These are phyloP conservation scores for Fusarium concolor DNA, from an alignment of 2,329 filamentous ascomycete genomes.

Conservation along the genomic window DNA sequence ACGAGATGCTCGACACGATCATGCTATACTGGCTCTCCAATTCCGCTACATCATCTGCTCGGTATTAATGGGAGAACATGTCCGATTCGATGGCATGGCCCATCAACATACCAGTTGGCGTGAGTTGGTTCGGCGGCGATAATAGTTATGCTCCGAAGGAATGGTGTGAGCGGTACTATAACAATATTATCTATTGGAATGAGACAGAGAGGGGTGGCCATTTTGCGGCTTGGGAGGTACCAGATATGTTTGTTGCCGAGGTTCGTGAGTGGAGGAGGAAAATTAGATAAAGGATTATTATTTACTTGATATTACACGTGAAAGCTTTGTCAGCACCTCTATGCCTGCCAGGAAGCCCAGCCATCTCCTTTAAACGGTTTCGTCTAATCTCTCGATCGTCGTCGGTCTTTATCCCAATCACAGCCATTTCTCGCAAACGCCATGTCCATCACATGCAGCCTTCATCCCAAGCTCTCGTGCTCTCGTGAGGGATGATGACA, in stretches of 20 bases:
- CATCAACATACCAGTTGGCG: slow-evolving; percentile 5
- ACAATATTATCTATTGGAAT: slow-evolving; percentile 1
- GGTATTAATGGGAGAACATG: slow-evolving; percentile 16
- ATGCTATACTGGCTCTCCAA: slow-evolving; percentile 24
- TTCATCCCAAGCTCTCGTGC: too few relatives aligned
- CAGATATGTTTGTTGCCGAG: not conserved
- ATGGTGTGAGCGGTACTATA: slow-evolving; percentile 6
- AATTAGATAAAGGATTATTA: too few relatives aligned
- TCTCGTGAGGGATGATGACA: too few relatives aligned
- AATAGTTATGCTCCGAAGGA: slow-evolving; percentile 17
- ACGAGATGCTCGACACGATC: slow-evolving; percentile 22
- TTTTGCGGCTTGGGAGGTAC: slow-evolving; percentile 11
- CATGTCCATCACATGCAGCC: too few relatives aligned
- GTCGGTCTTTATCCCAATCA: too few relatives aligned
- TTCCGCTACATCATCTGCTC: slow-evolving; percentile 13
- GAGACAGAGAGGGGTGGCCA: not conserved
- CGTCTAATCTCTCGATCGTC: too few relatives aligned
- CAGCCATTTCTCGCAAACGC: too few relatives aligned
- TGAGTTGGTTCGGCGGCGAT: slow-evolving; percentile 20
- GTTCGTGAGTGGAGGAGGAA: not conserved
- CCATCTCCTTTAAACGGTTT: too few relatives aligned
- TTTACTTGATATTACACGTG: too few relatives aligned
- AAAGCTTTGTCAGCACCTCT: too few relatives aligned
- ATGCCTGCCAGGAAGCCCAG: too few relatives aligned
- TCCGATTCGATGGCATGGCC: not conserved